Percentiles rank a stretch among this genome's conserved stretches.
These are phyloP conservation scores for Pseudonitzschia multistriata DNA, from an alignment of 108 stramenopile genomes.

Conservation along the genomic window DNA sequence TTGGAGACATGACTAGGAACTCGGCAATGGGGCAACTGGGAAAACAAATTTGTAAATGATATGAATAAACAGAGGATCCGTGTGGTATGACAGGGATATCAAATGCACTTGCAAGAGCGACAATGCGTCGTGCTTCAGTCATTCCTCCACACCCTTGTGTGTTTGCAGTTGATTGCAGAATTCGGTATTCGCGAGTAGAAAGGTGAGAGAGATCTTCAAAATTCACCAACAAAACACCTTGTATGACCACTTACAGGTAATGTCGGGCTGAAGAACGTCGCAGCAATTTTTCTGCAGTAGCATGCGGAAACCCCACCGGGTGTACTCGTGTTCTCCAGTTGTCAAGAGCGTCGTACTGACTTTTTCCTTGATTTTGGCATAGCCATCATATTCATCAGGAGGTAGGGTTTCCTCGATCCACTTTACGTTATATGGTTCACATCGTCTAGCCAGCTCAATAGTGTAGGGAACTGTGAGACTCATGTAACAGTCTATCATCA, in stretches of 20 bases:
- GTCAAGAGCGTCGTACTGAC: constrained; percentile 49
- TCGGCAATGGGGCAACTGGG: constrained; percentile 65
- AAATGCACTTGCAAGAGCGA: constrained; percentile 59
- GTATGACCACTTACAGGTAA: constrained; percentile 30
- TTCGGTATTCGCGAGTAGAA: no score
- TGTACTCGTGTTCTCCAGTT: constrained; percentile 74
- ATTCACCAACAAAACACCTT: no score
- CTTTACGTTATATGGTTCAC: constrained; percentile 57
- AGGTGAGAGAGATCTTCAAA: no score
- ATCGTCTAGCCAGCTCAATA: constrained; percentile 54
- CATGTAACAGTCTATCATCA: constrained; percentile 72
- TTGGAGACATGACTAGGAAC: constrained; percentile 58
- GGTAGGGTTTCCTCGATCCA: constrained; percentile 69
- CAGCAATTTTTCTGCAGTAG: constrained; percentile 57
- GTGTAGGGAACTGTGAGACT: constrained; percentile 59
- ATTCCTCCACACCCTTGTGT: constrained; percentile 67
- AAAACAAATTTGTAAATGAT: constrained; percentile 70
- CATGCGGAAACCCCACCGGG: constrained; percentile 57
- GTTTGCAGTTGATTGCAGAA: constrained; percentile 8
- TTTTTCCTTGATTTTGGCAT: constrained; percentile 47
- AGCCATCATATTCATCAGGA: constrained; percentile 65
- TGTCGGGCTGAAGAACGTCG: constrained; percentile 67
- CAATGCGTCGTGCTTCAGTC: constrained; percentile 65
- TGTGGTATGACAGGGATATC: constrained; percentile 65
- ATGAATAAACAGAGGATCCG: constrained; percentile 57